A percentile compares a stretch with the other conserved stretches of the same genome.
Evolutionary conservation across 352 stramenopile species (phyloP).

Genomic region (Saprolegnia parasitica): DNA sequence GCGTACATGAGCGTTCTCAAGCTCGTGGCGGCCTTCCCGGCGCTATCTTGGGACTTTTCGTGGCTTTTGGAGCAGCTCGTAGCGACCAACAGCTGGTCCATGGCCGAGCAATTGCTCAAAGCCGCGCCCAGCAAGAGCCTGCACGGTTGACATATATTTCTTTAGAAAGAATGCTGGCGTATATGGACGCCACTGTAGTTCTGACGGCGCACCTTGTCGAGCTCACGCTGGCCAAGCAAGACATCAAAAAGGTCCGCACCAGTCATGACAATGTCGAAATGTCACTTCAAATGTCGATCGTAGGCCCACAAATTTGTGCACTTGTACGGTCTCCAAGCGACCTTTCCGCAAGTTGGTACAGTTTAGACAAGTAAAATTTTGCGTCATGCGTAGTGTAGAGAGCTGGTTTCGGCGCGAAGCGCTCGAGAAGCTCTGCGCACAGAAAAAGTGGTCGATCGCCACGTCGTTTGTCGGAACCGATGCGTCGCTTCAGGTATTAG

Average conservation of each 20-base stretch:
- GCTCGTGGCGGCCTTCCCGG: conserved; percentile 13
- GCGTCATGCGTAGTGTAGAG: conserved; percentile 2
- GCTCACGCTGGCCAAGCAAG: conserved; percentile 10
- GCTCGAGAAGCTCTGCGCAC: conserved; percentile 20
- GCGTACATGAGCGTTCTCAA: conserved; percentile 20
- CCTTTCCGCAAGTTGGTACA: conserved; percentile 19
- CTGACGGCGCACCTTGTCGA: neutral
- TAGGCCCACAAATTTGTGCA: conserved; percentile 25
- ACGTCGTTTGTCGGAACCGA: conserved; percentile 24
- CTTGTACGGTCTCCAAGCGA: conserved; percentile 16
- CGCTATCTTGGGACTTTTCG: conserved; percentile 1
- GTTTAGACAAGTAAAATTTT: neutral
- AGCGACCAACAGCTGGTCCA: conserved; percentile 20
- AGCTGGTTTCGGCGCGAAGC: conserved; percentile 24
- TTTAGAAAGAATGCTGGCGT: neutral
- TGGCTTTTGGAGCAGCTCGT: conserved; percentile 11
- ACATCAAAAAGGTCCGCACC: conserved; percentile 10
- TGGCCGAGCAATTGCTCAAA: conserved; percentile 28
- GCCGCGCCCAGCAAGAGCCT: neutral
- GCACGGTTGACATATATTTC: neutral
- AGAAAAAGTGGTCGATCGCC: conserved; percentile 26
- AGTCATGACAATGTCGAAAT: neutral
- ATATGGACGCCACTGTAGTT: neutral
- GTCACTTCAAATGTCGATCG: neutral
- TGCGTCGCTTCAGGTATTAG: conserved; percentile 7